These are phyloP conservation scores for Saprolegnia parasitica DNA, from an alignment of 352 stramenopile genomes.

Conservation along the genomic window DNA sequence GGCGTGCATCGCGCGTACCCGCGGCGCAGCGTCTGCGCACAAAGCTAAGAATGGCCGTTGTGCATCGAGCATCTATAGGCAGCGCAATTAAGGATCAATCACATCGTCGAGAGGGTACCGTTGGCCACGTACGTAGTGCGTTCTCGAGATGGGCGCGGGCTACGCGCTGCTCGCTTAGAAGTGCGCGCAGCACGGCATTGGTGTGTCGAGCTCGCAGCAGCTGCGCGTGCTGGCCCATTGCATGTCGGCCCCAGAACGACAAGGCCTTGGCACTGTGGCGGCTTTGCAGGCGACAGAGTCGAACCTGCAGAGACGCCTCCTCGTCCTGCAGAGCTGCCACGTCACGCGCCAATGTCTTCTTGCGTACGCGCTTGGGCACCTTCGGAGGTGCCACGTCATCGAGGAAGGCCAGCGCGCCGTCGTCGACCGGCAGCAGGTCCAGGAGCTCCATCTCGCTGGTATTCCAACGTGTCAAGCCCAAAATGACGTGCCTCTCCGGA, in stretches of 20 bases:
- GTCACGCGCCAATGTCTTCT: background rate
- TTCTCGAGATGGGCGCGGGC: background rate
- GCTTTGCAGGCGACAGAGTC: background rate
- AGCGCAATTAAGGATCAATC: background rate
- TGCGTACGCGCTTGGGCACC: background rate
- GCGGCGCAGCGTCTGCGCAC: background rate
- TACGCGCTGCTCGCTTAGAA: background rate
- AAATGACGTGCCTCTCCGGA: too few relatives aligned
- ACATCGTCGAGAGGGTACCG: background rate
- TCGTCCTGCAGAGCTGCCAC: background rate
- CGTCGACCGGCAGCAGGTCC: too few relatives aligned
- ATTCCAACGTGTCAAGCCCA: too few relatives aligned
- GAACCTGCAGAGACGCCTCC: background rate
- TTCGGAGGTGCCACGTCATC: background rate
- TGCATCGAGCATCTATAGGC: background rate
- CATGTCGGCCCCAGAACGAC: background rate
- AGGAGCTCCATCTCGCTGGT: too few relatives aligned
- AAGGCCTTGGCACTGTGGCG: background rate
- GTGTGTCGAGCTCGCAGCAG: background rate
- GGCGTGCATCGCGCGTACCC: conserved; percentile 1
- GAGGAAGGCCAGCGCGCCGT: background rate
- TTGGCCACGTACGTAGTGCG: background rate
- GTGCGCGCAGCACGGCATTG: background rate
- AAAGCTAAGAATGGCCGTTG: background rate
- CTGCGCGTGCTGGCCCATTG: background rate